A percentile compares a stretch with the other conserved stretches of the same genome.
Conservation (phyloP, 345 rosid species). For the Eucalyptus curtisii region DNA sequence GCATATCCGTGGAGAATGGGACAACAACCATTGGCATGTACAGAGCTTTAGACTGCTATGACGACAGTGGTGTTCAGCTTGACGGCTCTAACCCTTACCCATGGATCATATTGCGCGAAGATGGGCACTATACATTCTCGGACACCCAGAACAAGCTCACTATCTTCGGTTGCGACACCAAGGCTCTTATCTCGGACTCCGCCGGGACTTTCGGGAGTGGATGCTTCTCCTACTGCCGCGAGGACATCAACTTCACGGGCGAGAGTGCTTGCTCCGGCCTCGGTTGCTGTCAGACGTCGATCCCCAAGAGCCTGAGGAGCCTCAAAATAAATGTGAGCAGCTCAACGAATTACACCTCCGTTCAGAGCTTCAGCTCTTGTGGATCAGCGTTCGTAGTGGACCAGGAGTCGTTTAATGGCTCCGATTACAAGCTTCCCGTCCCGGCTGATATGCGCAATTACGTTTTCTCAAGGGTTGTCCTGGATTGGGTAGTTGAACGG, state of each 20-base stretch:
- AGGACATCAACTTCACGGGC: fast-evolving
- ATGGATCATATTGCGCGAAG: fast-evolving
- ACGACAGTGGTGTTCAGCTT: fast-evolving
- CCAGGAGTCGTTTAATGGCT: too few species aligned
- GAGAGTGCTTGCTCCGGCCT: background rate
- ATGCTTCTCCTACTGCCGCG: background rate
- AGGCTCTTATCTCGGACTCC: fast-evolving
- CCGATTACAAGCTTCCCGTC: too few species aligned
- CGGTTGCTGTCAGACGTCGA: background rate
- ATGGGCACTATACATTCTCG: fast-evolving
- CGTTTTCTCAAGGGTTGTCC: too few species aligned
- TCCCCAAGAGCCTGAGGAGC: background rate
- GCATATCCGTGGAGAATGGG: background rate
- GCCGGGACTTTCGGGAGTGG: background rate
- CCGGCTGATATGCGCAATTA: too few species aligned
- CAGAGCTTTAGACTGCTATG: fast-evolving
- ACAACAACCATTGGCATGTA: fast-evolving
- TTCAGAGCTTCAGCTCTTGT: too few species aligned
- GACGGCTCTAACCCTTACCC: fast-evolving
- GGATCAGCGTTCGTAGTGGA: too few species aligned
- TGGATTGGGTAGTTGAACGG: too few species aligned
- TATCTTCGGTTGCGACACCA: background rate
- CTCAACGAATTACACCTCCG: too few species aligned
- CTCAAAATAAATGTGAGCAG: too few species aligned
- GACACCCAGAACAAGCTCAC: background rate